phyloP scores from a whole-genome alignment of 2,329 filamentous ascomycete genomes.

The Penicillium brasilianum region DNA sequence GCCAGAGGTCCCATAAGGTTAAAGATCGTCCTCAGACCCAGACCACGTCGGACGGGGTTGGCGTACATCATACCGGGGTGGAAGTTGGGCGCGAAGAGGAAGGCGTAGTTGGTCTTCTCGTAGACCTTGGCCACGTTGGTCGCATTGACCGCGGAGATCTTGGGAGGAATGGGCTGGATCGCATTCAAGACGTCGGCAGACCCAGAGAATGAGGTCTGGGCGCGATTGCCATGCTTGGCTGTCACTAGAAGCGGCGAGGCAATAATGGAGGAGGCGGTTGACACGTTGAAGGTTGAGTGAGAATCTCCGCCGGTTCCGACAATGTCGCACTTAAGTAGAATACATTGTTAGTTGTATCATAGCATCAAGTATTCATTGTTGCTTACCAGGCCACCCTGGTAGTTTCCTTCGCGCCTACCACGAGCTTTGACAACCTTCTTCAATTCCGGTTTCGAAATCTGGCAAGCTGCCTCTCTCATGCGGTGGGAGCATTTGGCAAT shows the following conservation, averaged over 20 bases:
- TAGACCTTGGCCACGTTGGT: slow-evolving; percentile 75
- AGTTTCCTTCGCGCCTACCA: slow-evolving; percentile 71
- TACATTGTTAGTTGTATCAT: not conserved
- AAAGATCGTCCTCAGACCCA: slow-evolving; percentile 96
- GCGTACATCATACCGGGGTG: slow-evolving; percentile 94
- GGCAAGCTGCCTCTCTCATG: slow-evolving; percentile 80
- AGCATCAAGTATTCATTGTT: not conserved
- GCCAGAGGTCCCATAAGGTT: slow-evolving; percentile 92
- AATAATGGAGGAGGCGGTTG: slow-evolving; percentile 90
- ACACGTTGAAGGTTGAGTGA: slow-evolving; percentile 98
- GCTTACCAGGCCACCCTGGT: slow-evolving; percentile 81
- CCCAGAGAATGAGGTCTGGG: slow-evolving; percentile 92
- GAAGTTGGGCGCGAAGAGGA: slow-evolving; percentile 94
- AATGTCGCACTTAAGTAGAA: slow-evolving; percentile 75
- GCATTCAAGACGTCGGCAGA: slow-evolving; percentile 87
- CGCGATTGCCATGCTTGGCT: slow-evolving; percentile 94
- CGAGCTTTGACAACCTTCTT: slow-evolving; percentile 64
- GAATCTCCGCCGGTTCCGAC: slow-evolving; percentile 96
- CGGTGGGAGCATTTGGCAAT: slow-evolving; percentile 80
- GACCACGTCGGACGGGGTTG: slow-evolving; percentile 80
- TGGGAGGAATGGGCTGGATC: slow-evolving; percentile 73
- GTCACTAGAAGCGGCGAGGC: slow-evolving; percentile 83
- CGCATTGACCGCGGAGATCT: slow-evolving; percentile 75
- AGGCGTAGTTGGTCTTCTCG: slow-evolving; percentile 83
- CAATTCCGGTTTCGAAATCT: slow-evolving; percentile 69